Percentiles rank a stretch among this genome's conserved stretches.
phyloP scores from a whole-genome alignment of 352 stramenopile genomes.

The Pythium brachiatum region DNA sequence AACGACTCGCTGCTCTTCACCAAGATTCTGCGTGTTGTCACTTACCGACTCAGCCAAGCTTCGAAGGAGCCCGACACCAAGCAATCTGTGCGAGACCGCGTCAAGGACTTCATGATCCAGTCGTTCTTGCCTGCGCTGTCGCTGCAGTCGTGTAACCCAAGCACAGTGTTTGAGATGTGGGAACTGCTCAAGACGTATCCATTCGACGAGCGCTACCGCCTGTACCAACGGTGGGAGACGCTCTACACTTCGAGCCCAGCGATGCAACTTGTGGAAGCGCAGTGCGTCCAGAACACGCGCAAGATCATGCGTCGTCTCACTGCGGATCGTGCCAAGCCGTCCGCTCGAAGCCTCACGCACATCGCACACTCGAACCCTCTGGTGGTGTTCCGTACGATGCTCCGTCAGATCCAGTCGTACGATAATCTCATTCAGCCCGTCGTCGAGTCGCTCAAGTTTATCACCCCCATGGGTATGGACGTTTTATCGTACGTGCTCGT shows the following conservation, averaged over 20 bases:
- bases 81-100: conserved; percentile 24
- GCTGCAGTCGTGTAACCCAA: conserved; percentile 72
- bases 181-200: conserved; percentile 74
- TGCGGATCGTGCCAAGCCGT: conserved; percentile 76
- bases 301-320: conserved; percentile 81
- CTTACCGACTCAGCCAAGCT: conserved; percentile 41
- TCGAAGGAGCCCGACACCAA: conserved; percentile 24
- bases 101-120: conserved; percentile 56
- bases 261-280: conserved; percentile 65
- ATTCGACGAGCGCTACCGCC: conserved; percentile 74
- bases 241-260: conserved; percentile 54
- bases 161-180: conserved; percentile 77
- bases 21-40: conserved; percentile 67
- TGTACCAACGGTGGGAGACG: conserved; percentile 80
- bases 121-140: conserved; percentile 76
- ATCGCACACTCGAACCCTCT: conserved; percentile 92
- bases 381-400: conserved; percentile 93
- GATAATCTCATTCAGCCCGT: conserved; percentile 96
- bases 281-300: conserved; percentile 68
- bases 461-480: conserved; percentile 92
- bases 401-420: conserved; percentile 96
- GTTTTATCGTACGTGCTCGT: conserved; percentile 93
- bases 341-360: conserved; percentile 77
- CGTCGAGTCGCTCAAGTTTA: conserved; percentile 94
- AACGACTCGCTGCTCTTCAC: conserved; percentile 71